A percentile compares a stretch with the other conserved stretches of the same genome.
Evolutionary conservation across 805 yeast species (phyloP).

Genomic region (Teunomyces lycoperdinae): DNA sequence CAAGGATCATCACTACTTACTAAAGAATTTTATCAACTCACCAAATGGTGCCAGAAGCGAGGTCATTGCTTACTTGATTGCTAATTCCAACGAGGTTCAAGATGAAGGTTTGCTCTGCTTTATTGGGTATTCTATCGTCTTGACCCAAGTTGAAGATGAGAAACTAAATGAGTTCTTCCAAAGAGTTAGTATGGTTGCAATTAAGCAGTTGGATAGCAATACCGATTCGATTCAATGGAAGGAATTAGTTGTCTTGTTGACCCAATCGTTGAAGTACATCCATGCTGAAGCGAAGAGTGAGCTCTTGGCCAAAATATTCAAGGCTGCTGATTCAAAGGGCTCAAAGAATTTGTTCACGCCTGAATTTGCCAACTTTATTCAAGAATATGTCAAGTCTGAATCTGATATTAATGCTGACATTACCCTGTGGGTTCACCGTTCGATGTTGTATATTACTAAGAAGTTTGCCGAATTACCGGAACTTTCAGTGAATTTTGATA

Average conservation of each 20-base stretch:
- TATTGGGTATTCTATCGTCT: constrained; percentile 17
- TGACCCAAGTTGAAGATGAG: background rate
- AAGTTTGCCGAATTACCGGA: constrained; percentile 50
- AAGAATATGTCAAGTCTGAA: constrained; percentile 23
- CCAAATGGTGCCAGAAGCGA: constrained; percentile 1
- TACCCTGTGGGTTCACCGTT: constrained; percentile 54
- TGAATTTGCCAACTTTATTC: constrained; percentile 27
- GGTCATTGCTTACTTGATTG: constrained; percentile 9
- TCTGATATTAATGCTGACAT: constrained; percentile 19
- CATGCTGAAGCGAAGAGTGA: constrained; percentile 7
- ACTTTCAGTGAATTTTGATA: constrained; percentile 27
- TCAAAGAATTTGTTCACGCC: constrained; percentile 28
- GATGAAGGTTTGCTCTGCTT: constrained; percentile 16
- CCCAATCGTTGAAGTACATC: constrained; percentile 9
- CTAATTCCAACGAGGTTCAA: constrained; percentile 6
- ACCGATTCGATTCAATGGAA: constrained; percentile 12
- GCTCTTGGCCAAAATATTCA: constrained; percentile 20
- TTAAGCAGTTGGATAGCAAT: constrained; percentile 5
- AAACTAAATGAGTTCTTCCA: constrained; percentile 8
- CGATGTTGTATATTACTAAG: constrained; percentile 60
- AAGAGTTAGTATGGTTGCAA: constrained; percentile 12
- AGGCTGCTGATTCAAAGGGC: constrained; percentile 14
- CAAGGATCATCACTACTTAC: constrained; percentile 9
- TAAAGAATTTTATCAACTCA: constrained; percentile 14
- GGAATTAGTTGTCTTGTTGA: constrained; percentile 16